A percentile compares a stretch with the other conserved stretches of the same genome.
These are phyloP conservation scores for Allantophomopsis cytisporea DNA, from an alignment of 2,329 filamentous ascomycete species.

Conservation along the genomic window DNA sequence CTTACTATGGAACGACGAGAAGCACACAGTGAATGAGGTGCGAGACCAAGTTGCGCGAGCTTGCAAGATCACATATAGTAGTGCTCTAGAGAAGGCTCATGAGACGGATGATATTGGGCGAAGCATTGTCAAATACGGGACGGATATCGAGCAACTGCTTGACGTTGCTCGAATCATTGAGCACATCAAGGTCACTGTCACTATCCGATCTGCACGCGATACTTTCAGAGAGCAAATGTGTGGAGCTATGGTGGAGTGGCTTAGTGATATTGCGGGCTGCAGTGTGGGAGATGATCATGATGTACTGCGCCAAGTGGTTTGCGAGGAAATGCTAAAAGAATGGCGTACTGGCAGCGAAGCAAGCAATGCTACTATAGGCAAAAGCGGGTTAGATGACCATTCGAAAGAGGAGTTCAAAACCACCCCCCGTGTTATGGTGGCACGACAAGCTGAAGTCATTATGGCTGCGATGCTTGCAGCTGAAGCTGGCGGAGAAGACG, in stretches of 20 bases:
- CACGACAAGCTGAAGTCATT: slow-evolving; percentile 6
- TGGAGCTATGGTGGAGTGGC: slow-evolving; percentile 93
- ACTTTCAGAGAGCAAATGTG: slow-evolving; percentile 98
- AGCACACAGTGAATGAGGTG: slow-evolving; percentile 89
- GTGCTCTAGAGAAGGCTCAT: slow-evolving; percentile 63
- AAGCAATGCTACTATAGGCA: slow-evolving; percentile 64
- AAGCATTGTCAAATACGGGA: slow-evolving; percentile 67
- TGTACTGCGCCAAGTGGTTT: slow-evolving; percentile 69
- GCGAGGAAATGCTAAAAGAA: slow-evolving; percentile 77
- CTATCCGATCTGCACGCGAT: slow-evolving; percentile 82
- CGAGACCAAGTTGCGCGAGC: slow-evolving; percentile 81
- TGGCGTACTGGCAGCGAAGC: slow-evolving; percentile 82
- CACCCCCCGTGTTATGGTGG: slow-evolving; percentile 8
- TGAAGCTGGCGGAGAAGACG: slow-evolving; percentile 10
- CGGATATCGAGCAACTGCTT: slow-evolving; percentile 60
- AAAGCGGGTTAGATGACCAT: slow-evolving; percentile 72
- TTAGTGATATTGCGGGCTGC: slow-evolving; percentile 84
- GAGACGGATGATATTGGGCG: slow-evolving; percentile 84
- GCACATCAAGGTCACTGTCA: slow-evolving; percentile 91
- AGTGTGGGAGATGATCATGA: slow-evolving; percentile 68
- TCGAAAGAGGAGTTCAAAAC: slow-evolving; percentile 30
- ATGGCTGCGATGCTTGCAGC: slow-evolving; percentile 8
- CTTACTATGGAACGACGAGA: slow-evolving; percentile 95
- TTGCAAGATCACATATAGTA: slow-evolving; percentile 57
- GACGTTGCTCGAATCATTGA: slow-evolving; percentile 77